Evolutionary conservation across 257 asterid species (phyloP).

Genomic region (Solanum ossicruentum): DNA sequence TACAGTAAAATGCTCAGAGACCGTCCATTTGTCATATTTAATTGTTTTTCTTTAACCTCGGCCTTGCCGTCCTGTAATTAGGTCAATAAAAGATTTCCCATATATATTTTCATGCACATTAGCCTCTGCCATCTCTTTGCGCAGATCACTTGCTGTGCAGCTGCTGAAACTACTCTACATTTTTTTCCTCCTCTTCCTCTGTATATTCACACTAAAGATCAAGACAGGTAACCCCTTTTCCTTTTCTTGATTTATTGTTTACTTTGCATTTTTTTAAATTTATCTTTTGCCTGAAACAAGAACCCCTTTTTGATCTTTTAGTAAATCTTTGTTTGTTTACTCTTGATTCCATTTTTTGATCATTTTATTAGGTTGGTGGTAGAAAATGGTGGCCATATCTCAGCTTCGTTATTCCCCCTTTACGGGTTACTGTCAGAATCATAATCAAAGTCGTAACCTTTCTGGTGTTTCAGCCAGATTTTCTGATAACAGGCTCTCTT

Average conservation of each 20-base stretch:
- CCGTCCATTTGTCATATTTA: background rate
- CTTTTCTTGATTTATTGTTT: background rate
- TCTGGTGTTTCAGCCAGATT: background rate
- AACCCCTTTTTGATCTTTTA: background rate
- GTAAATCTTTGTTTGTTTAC: background rate
- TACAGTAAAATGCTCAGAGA: background rate
- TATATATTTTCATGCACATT: background rate
- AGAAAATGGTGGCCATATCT: slow-evolving; percentile 14
- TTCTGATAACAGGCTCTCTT: background rate
- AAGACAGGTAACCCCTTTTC: background rate
- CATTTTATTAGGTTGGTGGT: background rate
- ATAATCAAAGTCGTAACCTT: background rate
- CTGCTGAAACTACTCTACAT: background rate
- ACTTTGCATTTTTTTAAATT: background rate
- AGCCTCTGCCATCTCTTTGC: background rate
- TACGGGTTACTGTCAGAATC: background rate
- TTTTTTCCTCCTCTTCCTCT: too few relatives aligned
- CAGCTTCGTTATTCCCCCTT: slow-evolving; percentile 23
- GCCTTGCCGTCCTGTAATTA: background rate
- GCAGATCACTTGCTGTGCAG: background rate
- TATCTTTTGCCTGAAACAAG: background rate
- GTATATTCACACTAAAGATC: background rate
- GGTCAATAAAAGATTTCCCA: background rate
- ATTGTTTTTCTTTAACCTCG: background rate
- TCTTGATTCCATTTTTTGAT: background rate